Evolutionary conservation across 164 flowering plant genomes (phyloP).

Genomic region (Chimonanthus praecox): DNA sequence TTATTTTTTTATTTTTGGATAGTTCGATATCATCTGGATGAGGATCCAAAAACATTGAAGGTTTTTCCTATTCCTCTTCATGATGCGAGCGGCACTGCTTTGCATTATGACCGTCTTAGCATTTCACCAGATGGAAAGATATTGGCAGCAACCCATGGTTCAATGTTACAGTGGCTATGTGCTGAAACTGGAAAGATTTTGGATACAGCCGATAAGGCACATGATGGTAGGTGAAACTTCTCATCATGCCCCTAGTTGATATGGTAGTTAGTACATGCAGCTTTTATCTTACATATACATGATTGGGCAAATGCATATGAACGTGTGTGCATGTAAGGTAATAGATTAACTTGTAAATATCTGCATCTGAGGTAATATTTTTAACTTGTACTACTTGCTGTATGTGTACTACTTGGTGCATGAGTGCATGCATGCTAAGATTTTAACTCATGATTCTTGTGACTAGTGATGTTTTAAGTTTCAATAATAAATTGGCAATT

Average conservation of each 20-base stretch:
- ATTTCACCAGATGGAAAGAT: slow-evolving; percentile 88
- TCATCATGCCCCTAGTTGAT: neutral
- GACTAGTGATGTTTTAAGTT: no score
- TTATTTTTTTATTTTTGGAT: neutral
- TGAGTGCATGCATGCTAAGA: no score
- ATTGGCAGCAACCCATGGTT: slow-evolving; percentile 76
- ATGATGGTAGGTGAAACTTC: slow-evolving; percentile 57
- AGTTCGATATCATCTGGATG: slow-evolving; percentile 96
- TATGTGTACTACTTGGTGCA: no score
- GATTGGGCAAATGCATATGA: no score
- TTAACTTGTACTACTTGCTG: no score
- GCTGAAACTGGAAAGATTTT: slow-evolving; percentile 74
- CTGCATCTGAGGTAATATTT: no score
- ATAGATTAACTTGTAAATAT: no score
- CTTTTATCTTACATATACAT: no score
- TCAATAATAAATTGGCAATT: no score
- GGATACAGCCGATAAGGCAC: slow-evolving; percentile 90
- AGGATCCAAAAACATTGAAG: slow-evolving; percentile 93
- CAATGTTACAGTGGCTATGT: slow-evolving; percentile 81
- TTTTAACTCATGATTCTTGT: no score
- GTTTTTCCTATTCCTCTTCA: slow-evolving; percentile 85
- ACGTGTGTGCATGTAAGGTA: no score
- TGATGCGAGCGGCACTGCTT: slow-evolving; percentile 55
- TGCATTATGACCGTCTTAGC: slow-evolving; percentile 81
- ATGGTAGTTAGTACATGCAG: no score